Conservation (phyloP, 2,329 filamentous ascomycete genomes). For the Juglanconis oblonga region DNA sequence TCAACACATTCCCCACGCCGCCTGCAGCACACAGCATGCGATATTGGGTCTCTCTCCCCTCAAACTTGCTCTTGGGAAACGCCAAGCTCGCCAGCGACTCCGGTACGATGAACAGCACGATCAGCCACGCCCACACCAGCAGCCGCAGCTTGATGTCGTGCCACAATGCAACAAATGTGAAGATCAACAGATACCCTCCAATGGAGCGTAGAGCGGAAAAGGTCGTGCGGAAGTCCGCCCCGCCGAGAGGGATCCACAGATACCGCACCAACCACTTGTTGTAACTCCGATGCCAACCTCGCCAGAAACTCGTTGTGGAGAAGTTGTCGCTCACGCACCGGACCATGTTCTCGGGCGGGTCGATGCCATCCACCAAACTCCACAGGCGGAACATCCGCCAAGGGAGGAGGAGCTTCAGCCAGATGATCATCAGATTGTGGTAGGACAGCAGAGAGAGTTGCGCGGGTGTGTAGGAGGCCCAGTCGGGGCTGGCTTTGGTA, state of each 20-base stretch:
- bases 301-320: conserved; percentile 88
- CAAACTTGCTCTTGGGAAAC: conserved; percentile 74
- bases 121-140: conserved; percentile 94
- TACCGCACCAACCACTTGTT: conserved; percentile 95
- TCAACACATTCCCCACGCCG: conserved; percentile 77
- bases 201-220: conserved; percentile 55
- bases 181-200: conserved; percentile 77
- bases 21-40: conserved; percentile 78
- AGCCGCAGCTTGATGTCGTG: conserved; percentile 92
- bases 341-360: conserved; percentile 97
- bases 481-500: conserved; percentile 73
- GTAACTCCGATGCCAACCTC: conserved; percentile 91
- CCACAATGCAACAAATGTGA: conserved; percentile 97
- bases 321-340: conserved; percentile 96
- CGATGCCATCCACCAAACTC: conserved; percentile 84
- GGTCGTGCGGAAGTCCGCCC: conserved; percentile 50
- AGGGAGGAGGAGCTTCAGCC: conserved; percentile 93
- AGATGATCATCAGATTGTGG: conserved; percentile 96
- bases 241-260: conserved; percentile 88
- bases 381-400: conserved; percentile 99
- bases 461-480: conserved; percentile 79
- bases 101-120: conserved; percentile 89
- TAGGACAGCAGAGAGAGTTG: conserved; percentile 89
- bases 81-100: conserved; percentile 71
- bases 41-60: conserved; percentile 66